Percentiles rank a stretch among this genome's conserved stretches.
phyloP scores from a whole-genome alignment of 2,329 filamentous ascomycete genomes.

The Nigrospora oryzae region DNA sequence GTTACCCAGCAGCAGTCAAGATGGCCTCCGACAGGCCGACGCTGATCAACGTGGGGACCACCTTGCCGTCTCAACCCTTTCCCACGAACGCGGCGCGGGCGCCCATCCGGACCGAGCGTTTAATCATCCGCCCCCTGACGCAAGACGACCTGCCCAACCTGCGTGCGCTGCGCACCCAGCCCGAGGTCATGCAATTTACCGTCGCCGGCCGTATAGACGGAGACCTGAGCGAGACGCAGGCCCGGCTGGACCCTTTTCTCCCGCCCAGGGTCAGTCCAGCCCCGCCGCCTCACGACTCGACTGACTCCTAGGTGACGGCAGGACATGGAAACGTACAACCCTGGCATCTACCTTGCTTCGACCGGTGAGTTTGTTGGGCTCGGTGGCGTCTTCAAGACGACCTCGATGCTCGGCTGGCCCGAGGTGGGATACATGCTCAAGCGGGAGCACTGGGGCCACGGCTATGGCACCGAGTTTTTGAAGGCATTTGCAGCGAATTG shows the following conservation, averaged over 20 bases:
- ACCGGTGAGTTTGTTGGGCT: constrained; percentile 44
- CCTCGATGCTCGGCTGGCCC: constrained; percentile 40
- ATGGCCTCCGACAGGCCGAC: neutral
- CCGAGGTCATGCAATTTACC: constrained; percentile 57
- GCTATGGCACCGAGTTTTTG: constrained; percentile 49
- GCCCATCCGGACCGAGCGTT: constrained; percentile 39
- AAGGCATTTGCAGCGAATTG: constrained; percentile 35
- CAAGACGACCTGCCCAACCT: constrained; percentile 41
- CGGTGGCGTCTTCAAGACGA: constrained; percentile 31
- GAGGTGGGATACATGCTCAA: constrained; percentile 51
- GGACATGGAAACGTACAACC: constrained; percentile 47
- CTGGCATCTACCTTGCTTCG: constrained; percentile 36
- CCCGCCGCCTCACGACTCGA: no score
- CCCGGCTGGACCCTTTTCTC: constrained; percentile 30
- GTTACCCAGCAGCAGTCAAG: no score
- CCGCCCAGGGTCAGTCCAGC: constrained; percentile 22
- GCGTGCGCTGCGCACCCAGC: constrained; percentile 44
- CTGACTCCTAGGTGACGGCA: constrained; percentile 6
- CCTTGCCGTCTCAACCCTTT: constrained; percentile 32
- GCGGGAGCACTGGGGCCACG: constrained; percentile 44
- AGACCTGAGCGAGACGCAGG: constrained; percentile 32
- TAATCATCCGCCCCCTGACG: constrained; percentile 43
- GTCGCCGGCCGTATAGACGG: constrained; percentile 29
- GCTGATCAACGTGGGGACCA: constrained; percentile 36
- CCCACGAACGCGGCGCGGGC: constrained; percentile 28